Evolutionary conservation across 176 grass and related monocot genomes (phyloP), one percentile per base, ranked within the genome.

Genomic region (Oryza officinalis): DNA sequence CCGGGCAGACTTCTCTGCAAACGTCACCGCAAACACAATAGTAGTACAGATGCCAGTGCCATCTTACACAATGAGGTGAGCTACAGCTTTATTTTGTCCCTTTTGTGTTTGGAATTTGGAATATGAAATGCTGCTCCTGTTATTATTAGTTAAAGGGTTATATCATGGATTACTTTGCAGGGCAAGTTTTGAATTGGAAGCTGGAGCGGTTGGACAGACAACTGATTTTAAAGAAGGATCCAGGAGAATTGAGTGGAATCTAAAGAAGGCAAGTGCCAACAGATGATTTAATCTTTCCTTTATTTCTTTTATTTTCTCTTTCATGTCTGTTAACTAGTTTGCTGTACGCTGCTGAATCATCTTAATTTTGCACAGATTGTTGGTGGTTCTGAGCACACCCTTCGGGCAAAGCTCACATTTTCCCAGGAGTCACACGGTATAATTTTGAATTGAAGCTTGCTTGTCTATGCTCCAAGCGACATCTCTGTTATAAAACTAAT

Each of bases 341-440:
- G 20, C 46, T 75, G 10, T 71, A 9, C 22, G 46, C 15, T 59
- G 35, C 67, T 86, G 44, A 88, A 82, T 22, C 45, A 72, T 61
- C 57, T 26, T 69, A 54, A 46, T 22, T 28, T 18, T 65, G 44
- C 57, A 60, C 91, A 99, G 93, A 99, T 99, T 89, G 91, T 96
- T 82, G 96, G 96, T 86, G 96, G 96, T 65, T 89, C 93, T 63
- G 96, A 99, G 86, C 96, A 99, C 81, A 96, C 91, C 40, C 89
- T 99, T 81, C 93, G 93, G 44, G 91, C 96, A 43, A 99, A 96
- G 89, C 96, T 99, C 73, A 99, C 91, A 72, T 99, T 99, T 94
- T 94, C 96, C 61, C 93, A 93, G 78, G 96, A 99, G 81, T 83
- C 86, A 78, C 93, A 99, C 69, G 96, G 96, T 99, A 94, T 68